A percentile compares a stretch with the other conserved stretches of the same genome.
Evolutionary conservation across 225 moss, liverwort and hornwort genomes (phyloP).

Genomic region (Asterella californica): DNA sequence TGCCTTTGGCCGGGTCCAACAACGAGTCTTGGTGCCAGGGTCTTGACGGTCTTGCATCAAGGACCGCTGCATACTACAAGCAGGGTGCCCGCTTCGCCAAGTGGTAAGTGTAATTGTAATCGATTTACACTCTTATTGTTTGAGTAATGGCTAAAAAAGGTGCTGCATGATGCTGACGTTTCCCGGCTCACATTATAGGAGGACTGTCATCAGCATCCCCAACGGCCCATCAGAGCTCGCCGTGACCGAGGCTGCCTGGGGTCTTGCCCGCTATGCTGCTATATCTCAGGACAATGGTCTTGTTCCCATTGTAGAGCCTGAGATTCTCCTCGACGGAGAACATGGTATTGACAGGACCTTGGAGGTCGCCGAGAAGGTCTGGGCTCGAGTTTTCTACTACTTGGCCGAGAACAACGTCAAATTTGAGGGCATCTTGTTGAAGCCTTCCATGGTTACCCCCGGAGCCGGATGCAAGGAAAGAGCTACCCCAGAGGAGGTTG

Average conservation of each 20-base stretch:
- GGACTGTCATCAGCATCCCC: slow-evolving; percentile 46
- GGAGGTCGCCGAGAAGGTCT: slow-evolving; percentile 34
- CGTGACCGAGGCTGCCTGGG: slow-evolving; percentile 42
- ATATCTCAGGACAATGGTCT: slow-evolving; percentile 43
- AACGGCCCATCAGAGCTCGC: slow-evolving; percentile 48
- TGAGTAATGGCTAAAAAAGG: too few species aligned
- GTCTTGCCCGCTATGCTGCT: slow-evolving; percentile 44
- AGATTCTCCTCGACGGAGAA: slow-evolving; percentile 38
- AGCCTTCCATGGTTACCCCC: slow-evolving; percentile 45
- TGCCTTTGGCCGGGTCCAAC: slow-evolving; percentile 41
- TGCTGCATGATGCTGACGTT: not conserved
- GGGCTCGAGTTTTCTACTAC: slow-evolving; percentile 28
- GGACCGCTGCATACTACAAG: slow-evolving; percentile 47
- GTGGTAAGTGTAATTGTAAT: slow-evolving; percentile 23
- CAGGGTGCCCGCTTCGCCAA: slow-evolving; percentile 50
- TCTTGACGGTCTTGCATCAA: slow-evolving; percentile 41
- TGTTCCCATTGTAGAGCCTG: slow-evolving; percentile 46
- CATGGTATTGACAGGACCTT: slow-evolving; percentile 35
- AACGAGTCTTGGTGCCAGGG: slow-evolving; percentile 56
- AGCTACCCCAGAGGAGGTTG: slow-evolving; percentile 39
- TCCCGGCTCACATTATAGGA: slow-evolving; percentile 6
- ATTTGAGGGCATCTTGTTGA: slow-evolving; percentile 44
- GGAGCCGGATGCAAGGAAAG: slow-evolving; percentile 38
- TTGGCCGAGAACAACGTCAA: slow-evolving; percentile 38
- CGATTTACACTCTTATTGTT: too few species aligned